Percentiles rank a stretch among this genome's conserved stretches.
These are phyloP conservation scores for Fusarium brevicatenulatum DNA, from an alignment of 2,329 filamentous ascomycete genomes.

Conservation along the genomic window DNA sequence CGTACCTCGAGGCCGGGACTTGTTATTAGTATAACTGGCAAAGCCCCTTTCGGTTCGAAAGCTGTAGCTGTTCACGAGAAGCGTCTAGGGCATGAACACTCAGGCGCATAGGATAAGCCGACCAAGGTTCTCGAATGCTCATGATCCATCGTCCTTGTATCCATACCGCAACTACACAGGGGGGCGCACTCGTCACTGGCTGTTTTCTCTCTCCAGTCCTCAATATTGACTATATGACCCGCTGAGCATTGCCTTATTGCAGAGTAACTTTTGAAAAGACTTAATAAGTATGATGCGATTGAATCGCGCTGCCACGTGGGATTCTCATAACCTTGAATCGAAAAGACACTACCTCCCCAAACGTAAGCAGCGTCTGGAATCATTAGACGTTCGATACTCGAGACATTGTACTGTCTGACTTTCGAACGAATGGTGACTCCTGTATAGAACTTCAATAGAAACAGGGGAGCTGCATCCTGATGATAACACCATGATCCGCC, in stretches of 20 bases:
- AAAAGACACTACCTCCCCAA: background rate
- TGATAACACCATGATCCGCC: too few relatives aligned
- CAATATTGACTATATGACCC: background rate
- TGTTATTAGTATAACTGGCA: rapidly evolving
- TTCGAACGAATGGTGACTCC: background rate
- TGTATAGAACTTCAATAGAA: background rate
- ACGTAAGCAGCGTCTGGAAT: background rate
- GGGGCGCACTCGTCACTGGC: too few relatives aligned
- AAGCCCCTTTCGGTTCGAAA: background rate
- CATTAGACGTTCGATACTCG: background rate
- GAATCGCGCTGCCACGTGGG: background rate
- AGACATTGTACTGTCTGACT: background rate
- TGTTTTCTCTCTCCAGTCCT: background rate
- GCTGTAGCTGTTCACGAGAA: rapidly evolving
- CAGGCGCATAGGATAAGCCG: rapidly evolving
- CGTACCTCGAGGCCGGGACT: background rate
- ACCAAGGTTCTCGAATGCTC: background rate
- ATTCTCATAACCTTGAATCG: background rate
- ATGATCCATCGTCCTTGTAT: background rate
- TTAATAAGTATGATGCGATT: background rate
- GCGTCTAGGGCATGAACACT: rapidly evolving
- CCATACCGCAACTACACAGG: background rate
- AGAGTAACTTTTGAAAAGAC: background rate
- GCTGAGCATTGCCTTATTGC: background rate
- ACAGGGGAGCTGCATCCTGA: too few relatives aligned